Base-by-base conservation (phyloP, 1,139 yeast genomes). In the Pneumocystis murina region DNA sequence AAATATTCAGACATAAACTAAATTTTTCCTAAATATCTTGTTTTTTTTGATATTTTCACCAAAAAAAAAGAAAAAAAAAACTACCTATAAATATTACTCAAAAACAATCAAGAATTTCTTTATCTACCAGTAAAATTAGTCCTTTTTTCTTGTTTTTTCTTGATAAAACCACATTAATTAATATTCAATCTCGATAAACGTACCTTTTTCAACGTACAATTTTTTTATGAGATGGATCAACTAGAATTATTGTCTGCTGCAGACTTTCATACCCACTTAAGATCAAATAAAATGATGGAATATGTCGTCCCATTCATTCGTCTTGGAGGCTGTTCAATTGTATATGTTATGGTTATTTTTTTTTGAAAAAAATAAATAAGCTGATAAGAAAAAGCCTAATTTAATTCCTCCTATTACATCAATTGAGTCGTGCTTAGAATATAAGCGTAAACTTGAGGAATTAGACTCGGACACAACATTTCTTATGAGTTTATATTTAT, bases 191-290 rank as follows among this genome's bases (percentile, higher is more conserved):
- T n/a, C n/a, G n/a, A n/a, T n/a, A n/a, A n/a, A n/a, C n/a, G n/a
- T n/a, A n/a, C n/a, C n/a, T n/a, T n/a, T n/a, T n/a, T 28, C 30
- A 28, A 28, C 30, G 4, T 28, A 28, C 30, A 4, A 2, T 28
- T 28, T 28, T 28, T 28, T 28, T 28, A 28, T 4, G 4, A 28
- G 4, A 28, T 58, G 60, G 10, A 20, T 4, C 38, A 30, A 3
- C 38, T 63, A 16, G 62, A 58, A 20, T 57, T 63, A 17, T 68
- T 70, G 1, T 88, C 97, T 14, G 60, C 36, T 10, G 97, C 96
- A 30, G 99, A 92, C 73, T 85, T 89, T 82, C 99, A 92, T 72
- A 97, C 92, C 62, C 99, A 92, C 73, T 81, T 94, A 43, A 86
- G 98, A 71, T 96, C 91, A 67, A 97, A 96, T 0, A 79, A 80